These are phyloP conservation scores for Spathaspora passalidarum DNA, from an alignment of 805 yeast genomes.

Conservation along the genomic window DNA sequence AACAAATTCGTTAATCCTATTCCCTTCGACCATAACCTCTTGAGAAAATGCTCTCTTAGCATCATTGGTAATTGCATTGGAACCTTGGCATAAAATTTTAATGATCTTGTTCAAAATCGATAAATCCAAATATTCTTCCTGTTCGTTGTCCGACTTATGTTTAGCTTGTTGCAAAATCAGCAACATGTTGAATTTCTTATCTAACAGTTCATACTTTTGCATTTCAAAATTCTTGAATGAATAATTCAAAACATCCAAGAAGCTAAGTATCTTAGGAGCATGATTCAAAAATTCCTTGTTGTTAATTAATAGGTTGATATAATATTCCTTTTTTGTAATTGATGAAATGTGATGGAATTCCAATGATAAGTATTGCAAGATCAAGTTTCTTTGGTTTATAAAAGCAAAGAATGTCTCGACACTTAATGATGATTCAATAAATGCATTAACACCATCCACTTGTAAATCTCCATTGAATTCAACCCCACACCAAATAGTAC, in stretches of 20 bases:
- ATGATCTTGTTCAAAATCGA: conserved; percentile 25
- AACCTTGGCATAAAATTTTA: conserved; percentile 19
- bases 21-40: conserved; percentile 24
- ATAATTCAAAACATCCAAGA: conserved; percentile 69
- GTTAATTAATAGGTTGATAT: conserved; percentile 52
- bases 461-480: conserved; percentile 42
- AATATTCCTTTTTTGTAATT: conserved; percentile 48
- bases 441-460: conserved; percentile 22
- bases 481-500: conserved; percentile 54
- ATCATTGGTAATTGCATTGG: conserved; percentile 18
- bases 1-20: conserved; percentile 34
- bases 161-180: conserved; percentile 34
- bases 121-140: conserved; percentile 41
- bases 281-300: conserved; percentile 50
- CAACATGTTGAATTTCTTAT: conserved; percentile 24
- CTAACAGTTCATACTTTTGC: conserved; percentile 28
- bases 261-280: conserved; percentile 64
- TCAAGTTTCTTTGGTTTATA: conserved; percentile 54
- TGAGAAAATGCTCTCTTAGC: conserved; percentile 20
- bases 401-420: conserved; percentile 59
- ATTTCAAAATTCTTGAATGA: conserved; percentile 44
- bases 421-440: conserved; percentile 30
- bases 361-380: conserved; percentile 64
- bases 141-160: conserved; percentile 4
- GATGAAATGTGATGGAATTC: conserved; percentile 68